phyloP scores from a whole-genome alignment of 331 rosid genomes.

The Malus hybrid region DNA sequence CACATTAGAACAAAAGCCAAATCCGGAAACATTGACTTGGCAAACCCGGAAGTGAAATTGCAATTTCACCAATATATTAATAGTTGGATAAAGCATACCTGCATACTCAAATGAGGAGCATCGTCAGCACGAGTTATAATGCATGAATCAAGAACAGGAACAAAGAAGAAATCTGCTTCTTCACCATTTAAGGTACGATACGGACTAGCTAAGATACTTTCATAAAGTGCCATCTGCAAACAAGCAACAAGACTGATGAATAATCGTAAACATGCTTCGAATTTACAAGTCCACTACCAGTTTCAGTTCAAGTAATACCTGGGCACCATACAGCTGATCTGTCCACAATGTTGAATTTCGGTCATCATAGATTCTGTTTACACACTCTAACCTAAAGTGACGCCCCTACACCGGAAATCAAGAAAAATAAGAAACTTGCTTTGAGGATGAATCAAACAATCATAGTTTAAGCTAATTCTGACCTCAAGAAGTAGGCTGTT shows the following conservation, averaged over 20 bases:
- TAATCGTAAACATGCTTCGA: not conserved
- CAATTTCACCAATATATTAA: not conserved
- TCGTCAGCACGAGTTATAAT: slow-evolving; percentile 83
- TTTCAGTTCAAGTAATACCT: slow-evolving; percentile 43
- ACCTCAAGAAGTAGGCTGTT: slow-evolving; percentile 95
- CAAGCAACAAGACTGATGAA: slow-evolving; percentile 10
- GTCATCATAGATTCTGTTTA: slow-evolving; percentile 62
- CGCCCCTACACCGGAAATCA: slow-evolving; percentile 58
- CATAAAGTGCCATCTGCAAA: slow-evolving; percentile 73
- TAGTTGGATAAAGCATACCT: slow-evolving; percentile 31
- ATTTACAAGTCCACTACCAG: not conserved
- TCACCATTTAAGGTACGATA: slow-evolving; percentile 83
- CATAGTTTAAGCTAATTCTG: slow-evolving; percentile 23
- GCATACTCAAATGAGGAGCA: slow-evolving; percentile 79
- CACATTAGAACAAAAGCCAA: not conserved
- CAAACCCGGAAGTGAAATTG: not conserved
- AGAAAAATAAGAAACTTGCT: slow-evolving; percentile 16
- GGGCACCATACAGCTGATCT: slow-evolving; percentile 68
- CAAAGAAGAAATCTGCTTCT: slow-evolving; percentile 91
- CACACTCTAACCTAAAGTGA: slow-evolving; percentile 78
- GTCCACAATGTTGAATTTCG: slow-evolving; percentile 69
- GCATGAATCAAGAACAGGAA: slow-evolving; percentile 90
- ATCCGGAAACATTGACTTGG: not conserved
- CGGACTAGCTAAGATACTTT: slow-evolving; percentile 76
- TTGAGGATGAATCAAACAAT: slow-evolving; percentile 12